A percentile compares a stretch with the other conserved stretches of the same genome.
phyloP scores from a whole-genome alignment of 345 rosid species.

The Lagerstroemia speciosa region DNA sequence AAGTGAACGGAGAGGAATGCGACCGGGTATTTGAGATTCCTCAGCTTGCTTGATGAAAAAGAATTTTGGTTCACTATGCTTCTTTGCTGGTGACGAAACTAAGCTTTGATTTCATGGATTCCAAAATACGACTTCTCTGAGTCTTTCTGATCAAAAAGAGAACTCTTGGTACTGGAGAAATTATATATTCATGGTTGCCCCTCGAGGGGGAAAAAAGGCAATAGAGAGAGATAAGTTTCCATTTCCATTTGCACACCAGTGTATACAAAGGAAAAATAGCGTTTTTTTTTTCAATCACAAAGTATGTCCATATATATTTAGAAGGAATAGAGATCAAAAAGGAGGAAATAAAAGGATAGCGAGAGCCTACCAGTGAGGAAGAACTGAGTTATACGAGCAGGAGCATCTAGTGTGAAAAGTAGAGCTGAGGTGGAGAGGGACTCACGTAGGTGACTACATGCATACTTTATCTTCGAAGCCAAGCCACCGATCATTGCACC shows the following conservation, averaged over 20 bases:
- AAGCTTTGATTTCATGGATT: background rate
- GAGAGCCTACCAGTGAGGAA: too few relatives aligned
- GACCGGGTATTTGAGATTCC: background rate
- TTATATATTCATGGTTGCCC: background rate
- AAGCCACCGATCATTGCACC: slow-evolving; percentile 4
- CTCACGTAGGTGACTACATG: slow-evolving; percentile 1
- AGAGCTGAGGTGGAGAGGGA: background rate
- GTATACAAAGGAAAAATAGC: too few relatives aligned
- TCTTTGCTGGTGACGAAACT: background rate
- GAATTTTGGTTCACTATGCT: background rate
- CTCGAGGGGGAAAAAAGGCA: background rate
- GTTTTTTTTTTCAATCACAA: too few relatives aligned
- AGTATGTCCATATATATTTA: too few relatives aligned
- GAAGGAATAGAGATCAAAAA: too few relatives aligned
- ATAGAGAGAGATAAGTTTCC: too few relatives aligned
- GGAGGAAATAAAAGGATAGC: too few relatives aligned
- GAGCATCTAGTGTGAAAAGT: background rate
- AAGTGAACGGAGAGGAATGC: background rate
- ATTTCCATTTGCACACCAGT: too few relatives aligned
- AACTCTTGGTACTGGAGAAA: background rate
- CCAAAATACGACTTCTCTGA: background rate
- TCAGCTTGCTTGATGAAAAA: background rate
- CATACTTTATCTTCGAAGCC: slow-evolving; percentile 10
- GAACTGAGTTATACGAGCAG: too few relatives aligned
- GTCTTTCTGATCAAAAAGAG: background rate